phyloP scores from a whole-genome alignment of 2,329 filamentous ascomycete species.

The Verticillium tricorpus region DNA sequence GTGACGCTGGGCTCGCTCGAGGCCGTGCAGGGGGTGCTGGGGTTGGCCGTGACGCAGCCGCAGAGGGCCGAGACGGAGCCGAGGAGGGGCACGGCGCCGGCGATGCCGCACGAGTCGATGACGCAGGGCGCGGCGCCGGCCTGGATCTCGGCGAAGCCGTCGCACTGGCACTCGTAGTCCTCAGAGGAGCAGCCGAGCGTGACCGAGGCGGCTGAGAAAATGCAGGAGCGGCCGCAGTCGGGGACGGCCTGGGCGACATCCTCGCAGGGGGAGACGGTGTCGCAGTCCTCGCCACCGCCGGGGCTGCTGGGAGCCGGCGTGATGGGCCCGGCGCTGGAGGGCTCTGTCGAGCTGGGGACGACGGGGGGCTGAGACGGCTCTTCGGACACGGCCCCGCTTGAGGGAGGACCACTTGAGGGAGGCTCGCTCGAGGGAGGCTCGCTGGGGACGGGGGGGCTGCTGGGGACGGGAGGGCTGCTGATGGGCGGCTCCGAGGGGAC shows the following conservation, averaged over 20 bases:
- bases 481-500: conserved; percentile 1
- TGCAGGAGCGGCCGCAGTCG: conserved; percentile 18
- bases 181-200: conserved; percentile 14
- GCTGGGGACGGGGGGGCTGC: neutral
- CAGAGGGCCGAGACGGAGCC: conserved; percentile 16
- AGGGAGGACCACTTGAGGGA: neutral
- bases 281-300: conserved; percentile 9
- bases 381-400: neutral
- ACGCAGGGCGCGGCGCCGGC: conserved; percentile 15
- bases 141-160: conserved; percentile 16
- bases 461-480: neutral
- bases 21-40: conserved; percentile 14
- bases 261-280: conserved; percentile 15
- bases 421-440: neutral
- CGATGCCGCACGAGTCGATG: conserved; percentile 15
- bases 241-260: conserved; percentile 9
- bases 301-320: conserved; percentile 2
- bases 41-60: conserved; percentile 17
- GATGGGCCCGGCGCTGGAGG: neutral
- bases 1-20: neutral
- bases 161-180: conserved; percentile 21
- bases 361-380: neutral
- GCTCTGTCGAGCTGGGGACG: conserved; percentile 3
- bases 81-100: conserved; percentile 14
- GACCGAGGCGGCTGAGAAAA: conserved; percentile 19